Conservation (phyloP, 768 basidiomycete species). For the Rhizopogon rudus region DNA sequence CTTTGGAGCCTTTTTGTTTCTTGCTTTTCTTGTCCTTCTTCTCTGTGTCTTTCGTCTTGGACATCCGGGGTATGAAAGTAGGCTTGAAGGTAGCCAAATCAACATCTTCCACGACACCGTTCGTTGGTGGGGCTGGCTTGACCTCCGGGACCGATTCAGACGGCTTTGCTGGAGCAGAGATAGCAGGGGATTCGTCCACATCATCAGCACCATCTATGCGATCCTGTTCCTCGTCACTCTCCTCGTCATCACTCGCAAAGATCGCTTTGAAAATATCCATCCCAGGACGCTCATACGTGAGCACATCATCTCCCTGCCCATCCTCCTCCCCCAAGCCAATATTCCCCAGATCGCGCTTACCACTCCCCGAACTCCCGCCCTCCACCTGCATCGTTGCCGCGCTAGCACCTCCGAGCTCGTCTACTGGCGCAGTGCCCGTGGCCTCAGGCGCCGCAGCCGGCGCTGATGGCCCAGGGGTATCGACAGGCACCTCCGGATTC, state of each 20-base stretch:
- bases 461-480: conserved; percentile 23
- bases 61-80: conserved; percentile 64
- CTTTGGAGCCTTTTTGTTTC: conserved; percentile 37
- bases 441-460: conserved; percentile 11
- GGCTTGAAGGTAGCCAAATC: conserved; percentile 83
- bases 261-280: conserved; percentile 98
- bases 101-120: conserved; percentile 18
- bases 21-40: conserved; percentile 50
- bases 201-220: conserved; percentile 15
- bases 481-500: conserved; percentile 46
- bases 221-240: conserved; percentile 61
- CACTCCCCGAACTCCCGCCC: neutral
- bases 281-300: conserved; percentile 83
- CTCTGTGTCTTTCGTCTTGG: conserved; percentile 33
- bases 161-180: conserved; percentile 10
- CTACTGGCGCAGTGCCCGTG: neutral
- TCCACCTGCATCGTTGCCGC: neutral
- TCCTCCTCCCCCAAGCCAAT: conserved; percentile 93
- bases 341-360: conserved; percentile 66
- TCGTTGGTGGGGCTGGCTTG: neutral
- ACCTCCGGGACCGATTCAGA: conserved; percentile 2
- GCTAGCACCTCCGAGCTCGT: neutral
- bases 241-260: conserved; percentile 93
- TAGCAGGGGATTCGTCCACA: neutral
- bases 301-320: conserved; percentile 77